phyloP scores from a whole-genome alignment of 129 eudicot genomes.

The Ambrosia artemisiifolia region DNA sequence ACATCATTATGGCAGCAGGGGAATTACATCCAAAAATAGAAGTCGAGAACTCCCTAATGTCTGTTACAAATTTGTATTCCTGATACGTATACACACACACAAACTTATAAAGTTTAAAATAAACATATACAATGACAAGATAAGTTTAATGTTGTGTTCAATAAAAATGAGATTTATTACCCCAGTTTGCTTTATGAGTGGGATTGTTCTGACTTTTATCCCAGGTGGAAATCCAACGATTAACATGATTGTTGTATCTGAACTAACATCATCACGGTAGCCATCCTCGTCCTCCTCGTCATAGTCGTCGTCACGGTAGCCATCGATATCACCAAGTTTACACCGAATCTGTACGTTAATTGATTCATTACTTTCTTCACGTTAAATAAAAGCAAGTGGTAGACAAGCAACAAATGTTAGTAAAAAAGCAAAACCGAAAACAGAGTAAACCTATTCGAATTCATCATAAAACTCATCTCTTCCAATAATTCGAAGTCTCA shows the following conservation, averaged over 20 bases:
- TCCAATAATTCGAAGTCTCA: slow-evolving; percentile 75
- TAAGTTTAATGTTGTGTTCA: too few relatives aligned
- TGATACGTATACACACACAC: slow-evolving; percentile 15
- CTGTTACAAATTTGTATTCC: slow-evolving; percentile 59
- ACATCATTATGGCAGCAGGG: slow-evolving; percentile 77
- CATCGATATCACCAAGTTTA: too few relatives aligned
- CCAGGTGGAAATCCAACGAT: slow-evolving; percentile 86
- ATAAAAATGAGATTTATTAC: slow-evolving; percentile 26
- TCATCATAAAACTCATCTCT: slow-evolving; percentile 54
- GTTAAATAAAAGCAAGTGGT: background rate
- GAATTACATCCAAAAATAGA: slow-evolving; percentile 58
- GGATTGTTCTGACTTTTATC: slow-evolving; percentile 52
- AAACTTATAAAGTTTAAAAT: background rate
- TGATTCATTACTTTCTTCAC: background rate
- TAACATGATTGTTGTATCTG: slow-evolving; percentile 31
- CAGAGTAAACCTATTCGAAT: slow-evolving; percentile 56
- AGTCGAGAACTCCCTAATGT: slow-evolving; percentile 52
- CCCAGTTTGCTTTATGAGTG: slow-evolving; percentile 35
- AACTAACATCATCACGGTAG: background rate
- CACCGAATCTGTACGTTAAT: too few relatives aligned
- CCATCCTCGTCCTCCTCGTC: slow-evolving; percentile 26
- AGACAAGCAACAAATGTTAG: background rate
- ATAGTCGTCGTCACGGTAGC: too few relatives aligned
- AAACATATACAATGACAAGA: background rate
- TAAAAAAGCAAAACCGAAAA: background rate